Evolutionary conservation across 257 asterid genomes (phyloP).

Genomic region (Vinca minor): DNA sequence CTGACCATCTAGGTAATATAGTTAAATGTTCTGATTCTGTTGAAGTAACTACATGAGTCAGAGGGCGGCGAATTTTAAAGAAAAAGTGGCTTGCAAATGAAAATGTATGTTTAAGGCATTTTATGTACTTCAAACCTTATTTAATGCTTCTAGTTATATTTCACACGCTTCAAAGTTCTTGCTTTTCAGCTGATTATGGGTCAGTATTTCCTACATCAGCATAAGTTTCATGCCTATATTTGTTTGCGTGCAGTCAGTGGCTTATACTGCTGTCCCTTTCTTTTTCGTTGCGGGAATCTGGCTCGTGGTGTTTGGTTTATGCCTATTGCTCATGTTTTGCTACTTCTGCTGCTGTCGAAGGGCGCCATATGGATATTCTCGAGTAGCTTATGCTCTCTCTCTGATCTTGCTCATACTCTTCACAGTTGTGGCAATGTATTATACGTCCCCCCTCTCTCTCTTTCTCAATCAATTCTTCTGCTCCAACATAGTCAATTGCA

Average conservation of each 20-base stretch:
- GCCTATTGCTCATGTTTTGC: constrained; percentile 38
- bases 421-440: constrained; percentile 51
- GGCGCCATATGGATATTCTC: constrained; percentile 56
- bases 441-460: constrained; percentile 18
- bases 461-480: not conserved
- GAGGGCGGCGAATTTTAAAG: no score
- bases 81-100: no score
- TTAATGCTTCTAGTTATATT: not conserved
- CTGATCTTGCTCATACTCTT: constrained; percentile 56
- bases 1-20: not conserved
- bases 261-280: constrained; percentile 57
- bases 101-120: not conserved
- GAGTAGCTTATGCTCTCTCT: constrained; percentile 58
- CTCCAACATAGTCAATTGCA: not conserved
- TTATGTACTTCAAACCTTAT: not conserved
- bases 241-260: constrained; percentile 57
- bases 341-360: constrained; percentile 47
- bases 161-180: not conserved
- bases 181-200: not conserved
- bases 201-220: not conserved
- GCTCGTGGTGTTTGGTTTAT: constrained; percentile 51
- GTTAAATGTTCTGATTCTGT: not conserved
- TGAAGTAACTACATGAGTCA: not conserved
- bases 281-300: constrained; percentile 52
- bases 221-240: not conserved